A percentile compares a stretch with the other conserved stretches of the same genome.
Conservation (phyloP, 148 eudicot genomes). For the Heliamphora exappendiculata region DNA sequence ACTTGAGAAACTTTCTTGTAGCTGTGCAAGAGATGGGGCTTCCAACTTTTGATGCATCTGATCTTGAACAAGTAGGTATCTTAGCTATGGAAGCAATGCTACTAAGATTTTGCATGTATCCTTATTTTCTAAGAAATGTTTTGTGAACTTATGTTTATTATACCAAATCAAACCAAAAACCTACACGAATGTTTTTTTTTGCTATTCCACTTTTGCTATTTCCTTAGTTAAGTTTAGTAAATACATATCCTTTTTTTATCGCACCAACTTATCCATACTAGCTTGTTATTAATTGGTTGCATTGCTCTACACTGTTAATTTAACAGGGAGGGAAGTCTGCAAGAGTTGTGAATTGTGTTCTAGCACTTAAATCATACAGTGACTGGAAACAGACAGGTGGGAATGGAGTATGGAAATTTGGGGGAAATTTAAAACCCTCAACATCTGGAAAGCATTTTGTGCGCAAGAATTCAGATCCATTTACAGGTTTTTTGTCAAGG, state of each 20-base stretch:
- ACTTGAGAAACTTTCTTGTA: slow-evolving; percentile 89
- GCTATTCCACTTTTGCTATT: not conserved
- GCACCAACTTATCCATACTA: not conserved
- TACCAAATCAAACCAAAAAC: not conserved
- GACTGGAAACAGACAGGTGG: slow-evolving; percentile 89
- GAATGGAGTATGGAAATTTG: slow-evolving; percentile 83
- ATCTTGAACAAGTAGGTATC: slow-evolving; percentile 78
- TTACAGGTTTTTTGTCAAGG: slow-evolving; percentile 65
- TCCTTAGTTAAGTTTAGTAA: too few species aligned
- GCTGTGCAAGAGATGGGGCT: slow-evolving; percentile 71
- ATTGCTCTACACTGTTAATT: not conserved
- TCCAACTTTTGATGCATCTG: slow-evolving; percentile 96
- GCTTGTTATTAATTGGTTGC: not conserved
- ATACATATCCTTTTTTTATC: too few species aligned
- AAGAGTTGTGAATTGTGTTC: slow-evolving; percentile 74
- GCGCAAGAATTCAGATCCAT: slow-evolving; percentile 86
- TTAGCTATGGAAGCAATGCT: not conserved
- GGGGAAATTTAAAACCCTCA: slow-evolving; percentile 67
- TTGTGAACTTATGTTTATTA: not conserved
- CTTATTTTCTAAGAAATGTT: not conserved
- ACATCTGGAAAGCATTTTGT: slow-evolving; percentile 58
- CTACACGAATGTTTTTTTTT: not conserved
- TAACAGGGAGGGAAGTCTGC: slow-evolving; percentile 86
- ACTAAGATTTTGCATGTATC: not conserved
- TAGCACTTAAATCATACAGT: slow-evolving; percentile 83